phyloP scores from a whole-genome alignment of 805 yeast species.

The Isabelozyma gotoi region DNA sequence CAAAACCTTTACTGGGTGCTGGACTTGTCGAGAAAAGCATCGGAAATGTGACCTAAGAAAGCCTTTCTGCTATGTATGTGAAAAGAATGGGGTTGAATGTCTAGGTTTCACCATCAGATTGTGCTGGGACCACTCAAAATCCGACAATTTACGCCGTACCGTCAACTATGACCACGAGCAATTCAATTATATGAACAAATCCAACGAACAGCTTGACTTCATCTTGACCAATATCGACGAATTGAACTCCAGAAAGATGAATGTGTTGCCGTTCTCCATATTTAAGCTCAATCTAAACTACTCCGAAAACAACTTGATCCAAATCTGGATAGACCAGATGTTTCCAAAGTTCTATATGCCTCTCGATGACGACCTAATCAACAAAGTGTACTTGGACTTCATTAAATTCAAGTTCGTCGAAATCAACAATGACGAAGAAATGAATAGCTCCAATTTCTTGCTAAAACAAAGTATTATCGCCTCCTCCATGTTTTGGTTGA shows the following conservation, averaged over 20 bases:
- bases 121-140: slow-evolving; percentile 2
- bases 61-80: slow-evolving; percentile 2
- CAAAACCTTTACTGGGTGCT: slow-evolving; percentile 3
- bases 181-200: neutral
- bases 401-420: neutral
- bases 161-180: neutral
- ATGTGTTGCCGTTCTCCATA: neutral
- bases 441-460: neutral
- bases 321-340: neutral
- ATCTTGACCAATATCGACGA: neutral
- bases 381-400: neutral
- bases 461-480: slow-evolving; percentile 1
- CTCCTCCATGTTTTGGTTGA: neutral
- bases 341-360: slow-evolving; percentile 1
- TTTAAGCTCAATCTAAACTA: neutral
- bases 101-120: neutral
- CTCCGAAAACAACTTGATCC: neutral
- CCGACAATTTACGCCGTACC: slow-evolving; percentile 1
- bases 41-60: slow-evolving; percentile 3
- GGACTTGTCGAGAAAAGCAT: slow-evolving; percentile 2
- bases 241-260: neutral
- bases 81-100: neutral
- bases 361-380: neutral
- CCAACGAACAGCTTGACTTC: neutral
- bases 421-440: neutral